phyloP scores from a whole-genome alignment of 2,329 filamentous ascomycete species.

The Aspergillus puulaauensis region DNA sequence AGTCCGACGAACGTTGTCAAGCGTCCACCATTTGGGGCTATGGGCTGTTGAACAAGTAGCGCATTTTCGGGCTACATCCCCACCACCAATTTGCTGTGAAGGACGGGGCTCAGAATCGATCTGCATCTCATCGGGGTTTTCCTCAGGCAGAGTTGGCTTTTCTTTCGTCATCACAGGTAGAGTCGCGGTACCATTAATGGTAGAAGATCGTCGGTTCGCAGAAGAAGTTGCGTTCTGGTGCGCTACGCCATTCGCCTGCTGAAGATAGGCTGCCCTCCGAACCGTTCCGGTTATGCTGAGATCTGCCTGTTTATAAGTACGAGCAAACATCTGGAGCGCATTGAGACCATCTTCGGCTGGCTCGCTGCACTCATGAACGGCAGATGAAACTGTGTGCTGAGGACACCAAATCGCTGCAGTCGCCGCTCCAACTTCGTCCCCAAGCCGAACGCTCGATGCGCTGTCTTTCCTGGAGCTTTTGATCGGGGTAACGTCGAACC shows the following conservation, averaged over 20 bases:
- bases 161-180: constrained; percentile 24
- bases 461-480: constrained; percentile 86
- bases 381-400: constrained; percentile 73
- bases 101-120: constrained; percentile 29
- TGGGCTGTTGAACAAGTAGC: constrained; percentile 39
- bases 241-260: constrained; percentile 38
- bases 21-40: constrained; percentile 62
- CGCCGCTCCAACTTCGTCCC: constrained; percentile 78
- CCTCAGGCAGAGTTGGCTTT: constrained; percentile 24
- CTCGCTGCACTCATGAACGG: constrained; percentile 78
- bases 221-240: constrained; percentile 28
- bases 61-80: constrained; percentile 34
- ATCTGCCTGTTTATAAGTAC: constrained; percentile 93
- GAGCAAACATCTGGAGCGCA: constrained; percentile 81
- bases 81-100: constrained; percentile 17
- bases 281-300: constrained; percentile 86
- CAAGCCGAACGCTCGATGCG: constrained; percentile 74
- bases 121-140: constrained; percentile 29
- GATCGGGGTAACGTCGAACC: constrained; percentile 86
- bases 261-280: constrained; percentile 77
- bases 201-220: constrained; percentile 57
- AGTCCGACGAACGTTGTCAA: constrained; percentile 55
- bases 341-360: constrained; percentile 69
- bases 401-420: constrained; percentile 89
- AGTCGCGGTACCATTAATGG: constrained; percentile 42